Evolutionary conservation across 2,329 filamentous ascomycete genomes (phyloP).

Genomic region (Penicillium psychrosexuale): DNA sequence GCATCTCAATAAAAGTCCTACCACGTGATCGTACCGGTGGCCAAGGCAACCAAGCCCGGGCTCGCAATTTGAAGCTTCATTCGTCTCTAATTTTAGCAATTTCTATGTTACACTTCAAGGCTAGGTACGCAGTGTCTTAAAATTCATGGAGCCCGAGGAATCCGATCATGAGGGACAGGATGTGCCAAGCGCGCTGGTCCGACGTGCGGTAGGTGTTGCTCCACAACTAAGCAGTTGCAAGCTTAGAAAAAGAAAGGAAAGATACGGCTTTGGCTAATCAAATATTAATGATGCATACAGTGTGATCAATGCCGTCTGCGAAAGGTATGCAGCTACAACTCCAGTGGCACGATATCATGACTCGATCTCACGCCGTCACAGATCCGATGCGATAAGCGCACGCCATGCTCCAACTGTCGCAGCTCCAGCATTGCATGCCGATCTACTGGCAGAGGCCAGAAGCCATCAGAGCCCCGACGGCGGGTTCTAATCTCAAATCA

Average conservation of each 20-base stretch:
- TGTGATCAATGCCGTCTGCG: conserved; percentile 36
- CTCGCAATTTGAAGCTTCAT: neutral
- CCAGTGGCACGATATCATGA: neutral
- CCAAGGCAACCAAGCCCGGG: neutral
- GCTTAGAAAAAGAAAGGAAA: conserved; percentile 2
- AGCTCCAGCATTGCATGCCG: conserved; percentile 37
- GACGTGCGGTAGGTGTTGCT: conserved; percentile 32
- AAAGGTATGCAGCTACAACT: conserved; percentile 25
- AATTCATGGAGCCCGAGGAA: conserved; percentile 30
- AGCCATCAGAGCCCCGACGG: conserved; percentile 36
- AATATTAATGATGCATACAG: conserved; percentile 14
- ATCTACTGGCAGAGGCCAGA: conserved; percentile 38
- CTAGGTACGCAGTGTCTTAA: neutral
- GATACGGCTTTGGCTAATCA: neutral
- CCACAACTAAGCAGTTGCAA: neutral
- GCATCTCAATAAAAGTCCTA: too few relatives aligned
- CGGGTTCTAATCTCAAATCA: conserved; percentile 43
- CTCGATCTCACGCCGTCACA: conserved; percentile 13
- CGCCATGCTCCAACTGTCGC: conserved; percentile 43
- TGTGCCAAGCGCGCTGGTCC: conserved; percentile 13
- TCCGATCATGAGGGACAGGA: conserved; percentile 28
- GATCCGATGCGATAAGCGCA: conserved; percentile 44
- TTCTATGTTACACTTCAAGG: neutral
- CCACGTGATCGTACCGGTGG: conserved; percentile 6
- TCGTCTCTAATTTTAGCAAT: neutral